phyloP scores from a whole-genome alignment of 2,329 filamentous ascomycete genomes.

The Cordyceps militaris region DNA sequence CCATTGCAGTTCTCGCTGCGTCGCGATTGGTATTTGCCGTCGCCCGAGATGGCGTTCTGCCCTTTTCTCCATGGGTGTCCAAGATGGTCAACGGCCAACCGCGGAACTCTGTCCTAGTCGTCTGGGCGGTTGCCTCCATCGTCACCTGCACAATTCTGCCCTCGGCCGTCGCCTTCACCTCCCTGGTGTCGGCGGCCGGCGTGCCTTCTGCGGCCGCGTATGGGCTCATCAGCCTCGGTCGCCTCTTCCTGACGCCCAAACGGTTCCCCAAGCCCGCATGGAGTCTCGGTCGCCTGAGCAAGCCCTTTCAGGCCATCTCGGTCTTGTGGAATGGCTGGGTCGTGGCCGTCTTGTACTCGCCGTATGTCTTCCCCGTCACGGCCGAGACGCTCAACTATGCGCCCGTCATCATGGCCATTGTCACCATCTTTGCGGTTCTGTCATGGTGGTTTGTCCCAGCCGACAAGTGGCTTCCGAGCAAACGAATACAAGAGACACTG shows the following conservation, averaged over 20 bases:
- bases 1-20: conserved; percentile 51
- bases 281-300: conserved; percentile 37
- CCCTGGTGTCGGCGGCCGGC: conserved; percentile 45
- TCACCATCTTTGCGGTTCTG: conserved; percentile 40
- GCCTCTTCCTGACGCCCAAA: conserved; percentile 40
- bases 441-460: conserved; percentile 43
- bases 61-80: conserved; percentile 52
- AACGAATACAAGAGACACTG: conserved; percentile 33
- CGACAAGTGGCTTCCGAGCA: conserved; percentile 37
- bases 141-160: conserved; percentile 54
- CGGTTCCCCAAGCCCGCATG: conserved; percentile 39
- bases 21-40: conserved; percentile 58
- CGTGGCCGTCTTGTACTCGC: conserved; percentile 40
- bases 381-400: conserved; percentile 40
- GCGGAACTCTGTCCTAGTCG: conserved; percentile 52
- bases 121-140: conserved; percentile 46
- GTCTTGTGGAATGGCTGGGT: conserved; percentile 45
- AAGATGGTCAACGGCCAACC: conserved; percentile 49
- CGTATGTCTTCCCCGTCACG: conserved; percentile 37
- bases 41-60: conserved; percentile 53
- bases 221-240: conserved; percentile 42
- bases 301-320: conserved; percentile 39
- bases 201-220: conserved; percentile 46
- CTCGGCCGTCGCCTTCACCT: conserved; percentile 46
- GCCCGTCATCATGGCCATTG: conserved; percentile 42